Evolutionary conservation across 306 rosid species (phyloP).

Genomic region (Cotoneaster glaucophyllus): DNA sequence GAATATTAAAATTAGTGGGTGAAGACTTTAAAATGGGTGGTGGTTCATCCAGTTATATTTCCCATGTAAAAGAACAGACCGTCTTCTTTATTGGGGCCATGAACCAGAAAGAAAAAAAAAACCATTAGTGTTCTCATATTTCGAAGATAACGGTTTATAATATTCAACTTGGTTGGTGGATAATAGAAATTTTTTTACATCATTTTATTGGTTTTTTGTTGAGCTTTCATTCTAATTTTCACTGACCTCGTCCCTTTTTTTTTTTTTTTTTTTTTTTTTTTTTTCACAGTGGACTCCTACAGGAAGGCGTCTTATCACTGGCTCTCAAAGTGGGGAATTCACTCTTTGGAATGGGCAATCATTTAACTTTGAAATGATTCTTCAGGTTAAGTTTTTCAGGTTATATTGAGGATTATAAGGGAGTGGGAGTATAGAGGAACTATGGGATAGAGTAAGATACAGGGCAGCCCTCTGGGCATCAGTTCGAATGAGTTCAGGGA

Average conservation of each 20-base stretch:
- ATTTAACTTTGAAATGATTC: slow-evolving; percentile 97
- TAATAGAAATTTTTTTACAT: background rate
- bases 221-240: slow-evolving; percentile 19
- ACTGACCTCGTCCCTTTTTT: background rate
- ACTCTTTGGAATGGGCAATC: slow-evolving; percentile 99
- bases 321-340: slow-evolving; percentile 98
- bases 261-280: background rate
- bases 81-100: background rate
- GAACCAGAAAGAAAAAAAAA: background rate
- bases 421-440: background rate
- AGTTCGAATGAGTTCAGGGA: background rate
- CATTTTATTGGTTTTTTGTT: slow-evolving; percentile 19
- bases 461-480: background rate
- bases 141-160: background rate
- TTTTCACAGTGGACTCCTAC: slow-evolving; percentile 86
- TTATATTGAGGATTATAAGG: background rate
- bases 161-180: background rate
- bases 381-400: slow-evolving; percentile 53
- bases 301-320: slow-evolving; percentile 96
- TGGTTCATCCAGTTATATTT: background rate
- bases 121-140: background rate
- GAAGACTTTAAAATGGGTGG: background rate
- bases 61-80: background rate
- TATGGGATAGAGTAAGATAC: background rate
- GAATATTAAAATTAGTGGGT: background rate